These are phyloP conservation scores for Saccharomyces cerevisiae DNA, from an alignment of 805 yeast species.

Conservation along the genomic window DNA sequence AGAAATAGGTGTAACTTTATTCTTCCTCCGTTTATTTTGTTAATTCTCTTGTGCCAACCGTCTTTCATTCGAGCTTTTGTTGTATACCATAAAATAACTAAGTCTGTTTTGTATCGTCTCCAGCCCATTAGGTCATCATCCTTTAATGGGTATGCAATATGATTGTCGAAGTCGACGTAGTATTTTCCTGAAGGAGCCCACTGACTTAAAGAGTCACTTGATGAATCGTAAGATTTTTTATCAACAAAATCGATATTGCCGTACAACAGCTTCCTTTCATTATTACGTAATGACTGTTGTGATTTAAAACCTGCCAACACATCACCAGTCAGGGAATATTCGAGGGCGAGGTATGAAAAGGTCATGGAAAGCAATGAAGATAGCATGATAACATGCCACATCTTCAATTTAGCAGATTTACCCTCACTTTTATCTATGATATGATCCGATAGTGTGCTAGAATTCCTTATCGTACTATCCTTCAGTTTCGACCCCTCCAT, in stretches of 20 bases:
- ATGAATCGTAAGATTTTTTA: not conserved
- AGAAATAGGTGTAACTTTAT: not conserved
- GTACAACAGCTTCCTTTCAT: not conserved
- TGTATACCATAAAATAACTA: constrained; percentile 11
- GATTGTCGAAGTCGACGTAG: constrained; percentile 20
- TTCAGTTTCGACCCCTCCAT: not conserved
- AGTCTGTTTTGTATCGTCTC: constrained; percentile 8
- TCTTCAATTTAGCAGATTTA: constrained; percentile 2
- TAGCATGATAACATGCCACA: constrained; percentile 10
- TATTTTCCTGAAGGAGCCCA: constrained; percentile 20
- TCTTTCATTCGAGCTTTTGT: not conserved
- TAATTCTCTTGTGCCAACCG: not conserved
- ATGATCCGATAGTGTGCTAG: not conserved
- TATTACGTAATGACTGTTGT: not conserved
- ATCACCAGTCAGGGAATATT: not conserved
- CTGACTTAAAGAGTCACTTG: not conserved
- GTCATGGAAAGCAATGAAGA: constrained; percentile 10
- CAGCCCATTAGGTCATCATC: constrained; percentile 7
- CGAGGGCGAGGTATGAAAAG: not conserved
- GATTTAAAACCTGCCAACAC: not conserved
- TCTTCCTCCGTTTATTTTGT: not conserved
- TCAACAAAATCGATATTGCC: not conserved
- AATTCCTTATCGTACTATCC: not conserved
- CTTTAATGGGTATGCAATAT: constrained; percentile 13
- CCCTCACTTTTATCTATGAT: not conserved